phyloP scores from a whole-genome alignment of 306 rosid species.

The Hippophae gyantsensis region DNA sequence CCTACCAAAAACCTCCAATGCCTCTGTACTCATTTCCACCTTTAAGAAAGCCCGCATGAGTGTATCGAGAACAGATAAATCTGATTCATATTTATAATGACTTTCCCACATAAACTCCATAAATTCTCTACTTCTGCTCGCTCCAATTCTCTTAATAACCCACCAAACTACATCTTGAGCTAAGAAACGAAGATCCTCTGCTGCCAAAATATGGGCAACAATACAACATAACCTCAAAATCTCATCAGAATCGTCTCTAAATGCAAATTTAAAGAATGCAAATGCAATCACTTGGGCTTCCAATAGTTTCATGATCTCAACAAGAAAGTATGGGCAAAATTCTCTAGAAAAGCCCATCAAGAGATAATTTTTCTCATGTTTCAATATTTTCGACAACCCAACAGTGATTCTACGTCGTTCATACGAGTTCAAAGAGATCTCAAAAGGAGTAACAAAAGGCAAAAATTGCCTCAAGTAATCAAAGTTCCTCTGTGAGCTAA shows the following conservation, averaged over 20 bases:
- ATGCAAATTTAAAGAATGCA: conserved; percentile 59
- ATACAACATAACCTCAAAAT: conserved; percentile 34
- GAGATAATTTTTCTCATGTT: conserved; percentile 23
- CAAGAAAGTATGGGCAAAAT: conserved; percentile 49
- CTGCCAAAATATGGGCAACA: conserved; percentile 48
- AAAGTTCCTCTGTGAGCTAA: conserved; percentile 7
- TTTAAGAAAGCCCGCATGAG: conserved; percentile 50
- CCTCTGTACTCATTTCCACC: conserved; percentile 48
- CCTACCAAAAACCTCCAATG: conserved; percentile 39
- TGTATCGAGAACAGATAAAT: conserved; percentile 52
- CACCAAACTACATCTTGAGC: conserved; percentile 65
- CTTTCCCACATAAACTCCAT: conserved; percentile 54
- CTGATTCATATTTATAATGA: conserved; percentile 45
- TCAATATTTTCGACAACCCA: conserved; percentile 48
- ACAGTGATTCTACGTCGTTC: conserved; percentile 48
- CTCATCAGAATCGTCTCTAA: conserved; percentile 33
- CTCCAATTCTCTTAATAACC: conserved; percentile 43
- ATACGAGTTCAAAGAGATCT: conserved; percentile 26
- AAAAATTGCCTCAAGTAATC: conserved; percentile 51
- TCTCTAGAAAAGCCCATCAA: conserved; percentile 39
- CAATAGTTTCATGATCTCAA: conserved; percentile 32
- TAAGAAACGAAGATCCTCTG: conserved; percentile 28
- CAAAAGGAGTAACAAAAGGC: conserved; percentile 27
- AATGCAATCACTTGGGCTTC: conserved; percentile 38
- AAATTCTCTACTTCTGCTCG: conserved; percentile 32